Conservation (phyloP, 73 alveolate genomes). For the Paramecium sexaurelia region DNA sequence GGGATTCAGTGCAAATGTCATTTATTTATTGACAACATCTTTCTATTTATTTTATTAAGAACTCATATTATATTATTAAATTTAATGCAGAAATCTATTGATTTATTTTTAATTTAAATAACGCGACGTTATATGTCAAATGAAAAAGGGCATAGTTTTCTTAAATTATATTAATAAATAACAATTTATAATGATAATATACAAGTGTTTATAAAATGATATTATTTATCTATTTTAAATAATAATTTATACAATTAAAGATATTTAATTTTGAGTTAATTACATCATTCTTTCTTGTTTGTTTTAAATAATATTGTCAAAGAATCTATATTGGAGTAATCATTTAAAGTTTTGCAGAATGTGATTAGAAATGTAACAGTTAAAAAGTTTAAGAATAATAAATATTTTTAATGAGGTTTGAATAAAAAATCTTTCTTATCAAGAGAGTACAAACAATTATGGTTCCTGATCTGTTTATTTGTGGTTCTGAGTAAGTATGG, state of each 20-base stretch:
- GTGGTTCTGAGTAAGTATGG: not conserved
- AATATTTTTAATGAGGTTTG: not conserved
- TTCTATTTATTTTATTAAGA: not conserved
- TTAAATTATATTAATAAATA: not conserved
- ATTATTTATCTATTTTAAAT: not conserved
- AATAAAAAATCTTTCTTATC: not conserved
- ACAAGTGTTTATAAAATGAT: not conserved
- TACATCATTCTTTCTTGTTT: not conserved
- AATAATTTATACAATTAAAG: not conserved
- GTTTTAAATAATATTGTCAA: not conserved
- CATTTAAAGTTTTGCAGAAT: not conserved
- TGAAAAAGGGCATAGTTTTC: not conserved
- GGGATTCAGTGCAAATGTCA: not conserved
- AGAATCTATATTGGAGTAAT: not conserved
- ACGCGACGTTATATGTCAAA: not conserved
- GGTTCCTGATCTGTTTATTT: not conserved
- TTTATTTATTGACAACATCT: not conserved
- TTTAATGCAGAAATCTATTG: not conserved
- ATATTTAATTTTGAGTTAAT: not conserved
- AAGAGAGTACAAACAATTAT: constrained; percentile 13
- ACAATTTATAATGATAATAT: not conserved
- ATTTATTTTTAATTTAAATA: not conserved
- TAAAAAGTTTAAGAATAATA: not conserved
- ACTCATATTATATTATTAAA: not conserved
- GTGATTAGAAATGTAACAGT: not conserved